Conservation (phyloP, 169 alveolate genomes). For the Babesia ovis region DNA sequence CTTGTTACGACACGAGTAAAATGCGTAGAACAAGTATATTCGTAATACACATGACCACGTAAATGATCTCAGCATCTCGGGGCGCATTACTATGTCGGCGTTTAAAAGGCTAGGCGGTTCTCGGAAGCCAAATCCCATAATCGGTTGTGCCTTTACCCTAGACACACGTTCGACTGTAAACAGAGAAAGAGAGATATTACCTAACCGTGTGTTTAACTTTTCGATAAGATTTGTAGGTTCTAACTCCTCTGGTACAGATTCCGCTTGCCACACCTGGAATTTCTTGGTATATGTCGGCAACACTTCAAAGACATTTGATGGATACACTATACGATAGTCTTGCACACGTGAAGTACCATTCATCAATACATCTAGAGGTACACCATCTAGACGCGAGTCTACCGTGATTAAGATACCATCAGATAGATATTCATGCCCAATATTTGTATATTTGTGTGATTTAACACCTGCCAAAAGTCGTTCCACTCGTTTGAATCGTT, state of each 20-base stretch:
- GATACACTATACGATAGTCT: conserved; percentile 14
- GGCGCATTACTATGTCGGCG: conserved; percentile 9
- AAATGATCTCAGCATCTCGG: conserved; percentile 42
- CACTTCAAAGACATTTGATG: conserved; percentile 27
- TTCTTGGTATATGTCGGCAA: conserved; percentile 37
- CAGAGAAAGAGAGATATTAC: neutral
- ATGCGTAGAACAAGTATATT: conserved; percentile 43
- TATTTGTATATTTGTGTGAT: conserved; percentile 4
- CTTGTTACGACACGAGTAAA: conserved; percentile 24
- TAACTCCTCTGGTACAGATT: neutral
- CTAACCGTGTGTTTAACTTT: neutral
- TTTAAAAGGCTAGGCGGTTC: conserved; percentile 12
- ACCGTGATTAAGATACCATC: conserved; percentile 8
- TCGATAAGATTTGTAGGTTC: neutral
- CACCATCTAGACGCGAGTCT: conserved; percentile 6
- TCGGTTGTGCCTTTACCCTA: conserved; percentile 1
- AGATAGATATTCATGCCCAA: neutral
- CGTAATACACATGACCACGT: conserved; percentile 45
- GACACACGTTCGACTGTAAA: neutral
- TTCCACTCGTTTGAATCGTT: conserved; percentile 47
- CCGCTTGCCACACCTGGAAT: conserved; percentile 44
- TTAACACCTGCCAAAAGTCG: conserved; percentile 34
- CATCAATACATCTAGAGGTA: conserved; percentile 19
- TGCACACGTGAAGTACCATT: neutral
- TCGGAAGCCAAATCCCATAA: conserved; percentile 45